Conservation (phyloP, 306 rosid species). For the Quercus rubra region DNA sequence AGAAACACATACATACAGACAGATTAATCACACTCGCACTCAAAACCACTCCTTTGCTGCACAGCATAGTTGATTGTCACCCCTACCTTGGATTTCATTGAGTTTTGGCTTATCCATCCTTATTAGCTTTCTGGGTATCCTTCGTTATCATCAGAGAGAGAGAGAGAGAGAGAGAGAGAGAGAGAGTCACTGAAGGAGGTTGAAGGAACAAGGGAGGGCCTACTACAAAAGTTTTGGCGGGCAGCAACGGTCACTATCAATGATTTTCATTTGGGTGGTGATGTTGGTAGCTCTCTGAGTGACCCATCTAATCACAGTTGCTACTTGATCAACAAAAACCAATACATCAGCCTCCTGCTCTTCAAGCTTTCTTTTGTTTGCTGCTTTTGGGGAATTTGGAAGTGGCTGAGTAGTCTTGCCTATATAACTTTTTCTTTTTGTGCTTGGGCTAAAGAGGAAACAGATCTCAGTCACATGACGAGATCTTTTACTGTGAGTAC, state of each 20-base stretch:
- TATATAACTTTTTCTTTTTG: not conserved
- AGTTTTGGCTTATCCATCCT: slow-evolving; percentile 12
- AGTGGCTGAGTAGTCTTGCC: not conserved
- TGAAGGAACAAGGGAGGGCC: slow-evolving; percentile 46
- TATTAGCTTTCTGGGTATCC: slow-evolving; percentile 24
- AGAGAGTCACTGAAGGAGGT: slow-evolving; percentile 25
- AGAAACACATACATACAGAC: not conserved
- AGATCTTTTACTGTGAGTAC: slow-evolving; percentile 52
- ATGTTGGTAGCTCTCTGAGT: slow-evolving; percentile 35
- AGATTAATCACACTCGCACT: too few relatives aligned
- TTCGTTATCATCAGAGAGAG: not conserved
- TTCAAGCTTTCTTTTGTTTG: slow-evolving; percentile 4
- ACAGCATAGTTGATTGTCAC: slow-evolving; percentile 13
- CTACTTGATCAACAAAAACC: slow-evolving; percentile 18
- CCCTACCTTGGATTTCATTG: slow-evolving; percentile 27
- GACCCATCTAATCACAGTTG: slow-evolving; percentile 45
- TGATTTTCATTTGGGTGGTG: slow-evolving; percentile 55
- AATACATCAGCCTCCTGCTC: not conserved
- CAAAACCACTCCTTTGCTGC: slow-evolving; percentile 2
- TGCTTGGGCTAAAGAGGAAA: slow-evolving; percentile 31
- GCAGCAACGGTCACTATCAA: slow-evolving; percentile 58
- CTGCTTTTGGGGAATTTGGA: slow-evolving; percentile 11
- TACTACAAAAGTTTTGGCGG: slow-evolving; percentile 53
- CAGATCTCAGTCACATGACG: slow-evolving; percentile 69
- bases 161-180: not conserved